A percentile compares a stretch with the other conserved stretches of the same genome.
Conservation (phyloP, 371 early-diverging fungal species). For the Catenaria anguillulae region DNA sequence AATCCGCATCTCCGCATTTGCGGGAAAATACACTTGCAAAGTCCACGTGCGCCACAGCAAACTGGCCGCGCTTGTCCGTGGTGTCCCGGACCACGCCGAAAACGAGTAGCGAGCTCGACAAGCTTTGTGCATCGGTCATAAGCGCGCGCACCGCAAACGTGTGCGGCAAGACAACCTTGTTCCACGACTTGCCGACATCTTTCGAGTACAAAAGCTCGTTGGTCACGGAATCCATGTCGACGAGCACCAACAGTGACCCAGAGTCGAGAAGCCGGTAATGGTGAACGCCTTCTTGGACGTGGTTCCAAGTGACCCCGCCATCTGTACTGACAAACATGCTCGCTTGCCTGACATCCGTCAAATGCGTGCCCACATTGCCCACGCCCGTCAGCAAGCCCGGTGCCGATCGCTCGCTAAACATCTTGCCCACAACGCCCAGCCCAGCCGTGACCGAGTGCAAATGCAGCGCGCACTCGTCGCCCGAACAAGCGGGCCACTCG, state of each 20-base stretch:
- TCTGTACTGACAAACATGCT: constrained; percentile 73
- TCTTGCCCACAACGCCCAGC: constrained; percentile 37
- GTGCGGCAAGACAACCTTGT: constrained; percentile 22
- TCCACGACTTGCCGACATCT: constrained; percentile 73
- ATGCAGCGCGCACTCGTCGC: constrained; percentile 34
- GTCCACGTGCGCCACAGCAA: constrained; percentile 47
- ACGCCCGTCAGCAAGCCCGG: constrained; percentile 82
- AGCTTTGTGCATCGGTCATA: constrained; percentile 47
- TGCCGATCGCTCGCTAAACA: constrained; percentile 55
- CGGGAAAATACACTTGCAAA: constrained; percentile 42
- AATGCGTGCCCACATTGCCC: constrained; percentile 62
- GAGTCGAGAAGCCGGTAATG: constrained; percentile 78
- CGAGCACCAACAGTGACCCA: constrained; percentile 60
- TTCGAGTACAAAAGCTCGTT: constrained; percentile 54
- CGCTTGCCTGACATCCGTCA: constrained; percentile 51
- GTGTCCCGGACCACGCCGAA: constrained; percentile 18
- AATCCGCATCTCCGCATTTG: constrained; percentile 42
- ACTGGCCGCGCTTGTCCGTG: constrained; percentile 17
- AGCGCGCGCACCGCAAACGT: constrained; percentile 39
- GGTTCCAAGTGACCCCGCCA: constrained; percentile 72
- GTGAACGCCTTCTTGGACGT: constrained; percentile 61
- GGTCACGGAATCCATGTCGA: constrained; percentile 54
- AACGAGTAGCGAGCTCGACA: constrained; percentile 40
- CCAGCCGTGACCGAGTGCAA: constrained; percentile 66
- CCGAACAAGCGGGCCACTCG: constrained; percentile 12